A percentile compares a stretch with the other conserved stretches of the same genome.
Conservation (phyloP, 1,139 yeast genomes). For the Candida buenavistaensis region DNA sequence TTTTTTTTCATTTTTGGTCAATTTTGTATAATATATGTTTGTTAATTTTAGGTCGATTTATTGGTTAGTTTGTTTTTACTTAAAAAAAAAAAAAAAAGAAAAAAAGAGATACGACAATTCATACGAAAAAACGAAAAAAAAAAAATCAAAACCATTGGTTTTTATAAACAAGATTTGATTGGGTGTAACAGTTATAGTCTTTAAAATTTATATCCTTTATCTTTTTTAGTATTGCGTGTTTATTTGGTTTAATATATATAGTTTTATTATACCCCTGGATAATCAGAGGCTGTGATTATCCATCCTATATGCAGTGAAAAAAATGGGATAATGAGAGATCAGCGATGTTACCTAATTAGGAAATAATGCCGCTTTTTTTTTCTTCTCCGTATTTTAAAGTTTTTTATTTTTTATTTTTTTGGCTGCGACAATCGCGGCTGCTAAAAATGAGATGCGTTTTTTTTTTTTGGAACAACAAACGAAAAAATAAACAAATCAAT, state of each 20-base stretch:
- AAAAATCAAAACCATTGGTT: not conserved
- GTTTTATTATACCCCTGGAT: too few species aligned
- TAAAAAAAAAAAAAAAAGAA: too few species aligned
- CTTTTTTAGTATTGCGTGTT: not conserved
- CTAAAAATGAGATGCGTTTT: conserved; percentile 1
- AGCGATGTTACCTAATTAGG: conserved; percentile 4
- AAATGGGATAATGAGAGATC: conserved; percentile 2
- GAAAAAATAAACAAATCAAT: not conserved
- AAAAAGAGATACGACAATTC: conserved; percentile 2
- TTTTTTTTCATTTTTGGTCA: conserved; percentile 1
- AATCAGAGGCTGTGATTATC: too few species aligned
- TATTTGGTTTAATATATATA: not conserved
- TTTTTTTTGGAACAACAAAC: not conserved
- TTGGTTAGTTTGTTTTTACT: not conserved
- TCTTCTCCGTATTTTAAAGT: not conserved
- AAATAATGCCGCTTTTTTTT: conserved; percentile 1
- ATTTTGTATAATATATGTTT: conserved; percentile 5
- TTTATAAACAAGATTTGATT: not conserved
- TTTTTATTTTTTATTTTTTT: conserved; percentile 1
- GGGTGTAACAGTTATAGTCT: too few species aligned
- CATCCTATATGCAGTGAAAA: not conserved
- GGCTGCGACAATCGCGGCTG: conserved; percentile 4
- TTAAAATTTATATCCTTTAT: too few species aligned
- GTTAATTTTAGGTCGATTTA: not conserved
- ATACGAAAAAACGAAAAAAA: too few species aligned